Base-by-base conservation (phyloP, 2,329 filamentous ascomycete species). In the Nemania diffusa region DNA sequence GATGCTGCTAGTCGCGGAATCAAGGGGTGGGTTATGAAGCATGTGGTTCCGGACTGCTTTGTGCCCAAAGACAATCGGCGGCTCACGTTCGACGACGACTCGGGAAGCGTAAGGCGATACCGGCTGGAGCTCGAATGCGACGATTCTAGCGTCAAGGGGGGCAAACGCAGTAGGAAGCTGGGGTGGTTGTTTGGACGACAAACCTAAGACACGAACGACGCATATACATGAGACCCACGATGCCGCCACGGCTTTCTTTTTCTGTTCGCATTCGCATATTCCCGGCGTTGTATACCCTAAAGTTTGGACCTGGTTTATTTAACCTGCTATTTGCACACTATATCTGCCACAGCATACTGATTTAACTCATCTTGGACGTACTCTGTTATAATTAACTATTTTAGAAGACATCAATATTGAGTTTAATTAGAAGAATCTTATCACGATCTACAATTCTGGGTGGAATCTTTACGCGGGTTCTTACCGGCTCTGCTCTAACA, bases 101-200 rank as follows among this genome's bases (percentile, higher is more conserved):
- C 83, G 0, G 88, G 88, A 22, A 90, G 88, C 65, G 88, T 91
- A 65, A 82, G 88, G 17, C 82, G 88, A 17, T 90, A 91, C 75
- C 81, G 88, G 4, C 80, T 91, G 3, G 84, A 87, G 44, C 79
- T 90, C 2, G 86, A 88, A 20, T 81, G 81, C 40, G 83, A 84
- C 17, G 81, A 81, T 40, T 73, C 53, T 2, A 68, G 52, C 13
- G 67, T 75, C 37, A 73, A 75, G 57, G 68, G 64, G 5, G 48
- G 40, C 29, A 70, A 67, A 22, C 62, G 62, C 9, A 53, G 60
- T 24, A 77, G 70, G 70, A 76, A 74, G 59, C 59, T 76, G 62
- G 73, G 76, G 7, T 78, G 76, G 76, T 65, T 77, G n/a, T 69
- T 74, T 42, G 68, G 75, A 62, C 64, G 72, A 64, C 69, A 50